Evolutionary conservation across 257 asterid genomes (phyloP).

Genomic region (Jacaranda mimosifolia): DNA sequence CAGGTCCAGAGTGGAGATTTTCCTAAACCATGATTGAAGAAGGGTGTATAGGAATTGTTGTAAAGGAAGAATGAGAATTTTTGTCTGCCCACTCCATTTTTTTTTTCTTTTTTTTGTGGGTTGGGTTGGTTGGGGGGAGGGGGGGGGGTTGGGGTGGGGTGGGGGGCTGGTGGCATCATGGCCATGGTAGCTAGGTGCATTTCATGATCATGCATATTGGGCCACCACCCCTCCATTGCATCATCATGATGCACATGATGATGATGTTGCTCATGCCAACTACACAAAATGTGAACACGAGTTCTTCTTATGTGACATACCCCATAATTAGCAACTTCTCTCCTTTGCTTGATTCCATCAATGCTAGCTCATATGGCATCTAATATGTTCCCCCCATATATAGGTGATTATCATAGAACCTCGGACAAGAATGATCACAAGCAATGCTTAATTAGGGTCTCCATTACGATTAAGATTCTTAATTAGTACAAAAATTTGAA

Average conservation of each 20-base stretch:
- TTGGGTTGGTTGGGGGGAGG: too few species aligned
- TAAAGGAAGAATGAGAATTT: slow-evolving; percentile 44
- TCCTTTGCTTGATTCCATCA: slow-evolving; percentile 31
- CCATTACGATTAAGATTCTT: not conserved
- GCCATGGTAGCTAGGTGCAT: slow-evolving; percentile 41
- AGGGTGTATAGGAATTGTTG: slow-evolving; percentile 33
- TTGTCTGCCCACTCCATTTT: slow-evolving; percentile 33
- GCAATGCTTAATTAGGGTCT: not conserved
- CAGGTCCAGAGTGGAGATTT: slow-evolving; percentile 64
- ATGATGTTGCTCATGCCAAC: slow-evolving; percentile 67
- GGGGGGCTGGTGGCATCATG: slow-evolving; percentile 39
- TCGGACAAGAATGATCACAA: slow-evolving; percentile 15
- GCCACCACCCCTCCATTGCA: slow-evolving; percentile 51
- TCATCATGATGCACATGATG: slow-evolving; percentile 66
- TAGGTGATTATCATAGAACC: not conserved
- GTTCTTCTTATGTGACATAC: slow-evolving; percentile 21
- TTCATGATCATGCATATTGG: slow-evolving; percentile 44
- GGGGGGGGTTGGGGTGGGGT: too few species aligned
- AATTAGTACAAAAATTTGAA: not conserved
- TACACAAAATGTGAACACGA: slow-evolving; percentile 44
- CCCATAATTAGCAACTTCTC: slow-evolving; percentile 16
- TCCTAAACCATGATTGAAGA: slow-evolving; percentile 55
- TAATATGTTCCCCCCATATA: not conserved
- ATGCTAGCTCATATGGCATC: slow-evolving; percentile 6
- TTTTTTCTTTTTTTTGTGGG: too few species aligned